phyloP scores from a whole-genome alignment of 1,139 yeast genomes.

The Suhomyces ambrosiae region DNA sequence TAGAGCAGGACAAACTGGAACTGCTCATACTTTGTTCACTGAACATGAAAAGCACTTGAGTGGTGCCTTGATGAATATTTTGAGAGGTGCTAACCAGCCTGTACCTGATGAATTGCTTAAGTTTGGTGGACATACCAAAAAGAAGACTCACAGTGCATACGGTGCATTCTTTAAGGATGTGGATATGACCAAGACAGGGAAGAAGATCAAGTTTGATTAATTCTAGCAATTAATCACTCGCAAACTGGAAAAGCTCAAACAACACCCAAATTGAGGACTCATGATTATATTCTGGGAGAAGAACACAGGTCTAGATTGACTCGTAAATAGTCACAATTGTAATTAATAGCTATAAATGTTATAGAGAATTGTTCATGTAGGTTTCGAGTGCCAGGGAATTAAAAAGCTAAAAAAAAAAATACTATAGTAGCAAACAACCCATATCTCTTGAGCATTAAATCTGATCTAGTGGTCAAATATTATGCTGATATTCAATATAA shows the following conservation, averaged over 20 bases:
- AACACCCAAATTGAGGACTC: not conserved
- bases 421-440: no score
- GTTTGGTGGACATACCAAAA: constrained; percentile 96
- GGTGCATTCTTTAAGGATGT: constrained; percentile 96
- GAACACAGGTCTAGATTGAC: no score
- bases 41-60: constrained; percentile 96
- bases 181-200: constrained; percentile 83
- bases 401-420: no score
- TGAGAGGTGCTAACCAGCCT: constrained; percentile 90
- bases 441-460: no score
- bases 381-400: no score
- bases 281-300: no score
- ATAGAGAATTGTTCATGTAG: no score
- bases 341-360: no score
- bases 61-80: constrained; percentile 89
- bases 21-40: constrained; percentile 92
- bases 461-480: no score
- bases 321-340: no score
- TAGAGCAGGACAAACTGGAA: constrained; percentile 95
- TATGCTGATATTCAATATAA: no score
- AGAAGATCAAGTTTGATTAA: constrained; percentile 79
- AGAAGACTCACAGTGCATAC: constrained; percentile 93
- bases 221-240: not conserved
- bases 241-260: not conserved
- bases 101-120: constrained; percentile 96